These are phyloP conservation scores for Trypanosoma boissoni DNA, from an alignment of 208 protist genomes.

Conservation along the genomic window DNA sequence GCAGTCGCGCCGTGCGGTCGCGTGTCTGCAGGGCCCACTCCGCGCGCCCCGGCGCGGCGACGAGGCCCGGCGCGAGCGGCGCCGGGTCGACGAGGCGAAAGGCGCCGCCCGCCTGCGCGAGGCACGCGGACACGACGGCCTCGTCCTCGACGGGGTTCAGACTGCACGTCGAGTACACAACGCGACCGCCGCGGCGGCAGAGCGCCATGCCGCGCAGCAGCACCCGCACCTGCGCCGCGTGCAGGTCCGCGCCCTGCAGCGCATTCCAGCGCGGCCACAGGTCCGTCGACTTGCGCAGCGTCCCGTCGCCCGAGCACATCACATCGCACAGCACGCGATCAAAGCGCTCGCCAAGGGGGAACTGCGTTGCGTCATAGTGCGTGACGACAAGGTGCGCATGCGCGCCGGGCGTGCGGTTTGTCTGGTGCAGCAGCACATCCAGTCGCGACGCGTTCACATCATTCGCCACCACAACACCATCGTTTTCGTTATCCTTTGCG, in stretches of 20 bases:
- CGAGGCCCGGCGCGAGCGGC: constrained; percentile 66
- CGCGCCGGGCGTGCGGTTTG: constrained; percentile 49
- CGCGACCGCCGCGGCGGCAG: constrained; percentile 76
- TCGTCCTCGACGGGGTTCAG: constrained; percentile 95
- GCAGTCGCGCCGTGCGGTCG: constrained; percentile 46
- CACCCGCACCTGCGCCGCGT: constrained; percentile 81
- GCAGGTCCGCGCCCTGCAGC: constrained; percentile 77
- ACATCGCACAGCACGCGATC: constrained; percentile 94
- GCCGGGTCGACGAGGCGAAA: constrained; percentile 87
- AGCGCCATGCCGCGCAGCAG: constrained; percentile 77
- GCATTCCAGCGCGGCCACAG: constrained; percentile 91
- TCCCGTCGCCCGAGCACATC: constrained; percentile 95
- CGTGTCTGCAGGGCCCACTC: constrained; percentile 79
- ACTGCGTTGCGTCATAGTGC: constrained; percentile 83
- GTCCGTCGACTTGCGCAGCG: constrained; percentile 92
- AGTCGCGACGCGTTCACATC: constrained; percentile 81
- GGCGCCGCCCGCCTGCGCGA: constrained; percentile 49
- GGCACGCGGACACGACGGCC: constrained; percentile 87
- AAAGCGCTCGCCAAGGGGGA: constrained; percentile 64
- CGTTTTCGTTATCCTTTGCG: constrained; percentile 24
- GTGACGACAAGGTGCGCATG: constrained; percentile 87
- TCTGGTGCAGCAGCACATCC: constrained; percentile 87
- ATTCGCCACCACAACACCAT: constrained; percentile 90
- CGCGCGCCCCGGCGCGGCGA: constrained; percentile 62
- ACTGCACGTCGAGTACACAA: constrained; percentile 96